Conservation (phyloP, 2,329 filamentous ascomycete species). For the Pyrenochaeta sp. region DNA sequence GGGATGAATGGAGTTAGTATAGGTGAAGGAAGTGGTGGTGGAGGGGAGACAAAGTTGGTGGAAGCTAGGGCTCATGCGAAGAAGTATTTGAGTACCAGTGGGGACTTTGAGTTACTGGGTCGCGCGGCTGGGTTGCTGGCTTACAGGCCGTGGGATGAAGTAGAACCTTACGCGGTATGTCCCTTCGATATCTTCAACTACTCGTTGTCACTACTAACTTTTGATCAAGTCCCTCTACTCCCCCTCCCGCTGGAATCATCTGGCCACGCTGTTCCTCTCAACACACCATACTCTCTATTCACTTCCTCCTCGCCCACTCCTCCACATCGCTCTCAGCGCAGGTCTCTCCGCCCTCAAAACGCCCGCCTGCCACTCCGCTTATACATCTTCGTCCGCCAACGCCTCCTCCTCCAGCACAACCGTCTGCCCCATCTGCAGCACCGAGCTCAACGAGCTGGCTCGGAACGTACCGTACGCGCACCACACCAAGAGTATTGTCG, state of each 20-base stretch:
- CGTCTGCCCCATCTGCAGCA: slow-evolving; percentile 95
- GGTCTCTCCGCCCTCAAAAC: slow-evolving; percentile 96
- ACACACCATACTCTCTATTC: slow-evolving; percentile 88
- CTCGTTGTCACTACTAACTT: slow-evolving; percentile 18
- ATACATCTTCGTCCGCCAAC: slow-evolving; percentile 63
- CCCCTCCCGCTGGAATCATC: slow-evolving; percentile 73
- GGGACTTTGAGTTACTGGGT: slow-evolving; percentile 72
- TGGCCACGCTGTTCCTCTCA: slow-evolving; percentile 81
- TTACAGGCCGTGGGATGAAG: slow-evolving; percentile 68
- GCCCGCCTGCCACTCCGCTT: slow-evolving; percentile 82
- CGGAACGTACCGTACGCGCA: slow-evolving; percentile 91
- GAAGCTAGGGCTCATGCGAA: slow-evolving; percentile 85
- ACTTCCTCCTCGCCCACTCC: slow-evolving; percentile 80
- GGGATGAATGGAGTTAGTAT: slow-evolving; percentile 73
- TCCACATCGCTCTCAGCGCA: slow-evolving; percentile 89
- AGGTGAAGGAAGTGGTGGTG: slow-evolving; percentile 17
- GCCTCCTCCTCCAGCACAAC: slow-evolving; percentile 69
- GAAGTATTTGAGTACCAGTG: slow-evolving; percentile 78
- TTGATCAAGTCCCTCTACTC: slow-evolving; percentile 74
- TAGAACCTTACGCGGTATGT: slow-evolving; percentile 67
- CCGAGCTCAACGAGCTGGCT: slow-evolving; percentile 91
- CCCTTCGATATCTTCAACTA: not conserved
- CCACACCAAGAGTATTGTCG: slow-evolving; percentile 92
- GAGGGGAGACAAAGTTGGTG: slow-evolving; percentile 64
- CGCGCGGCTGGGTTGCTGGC: slow-evolving; percentile 83